Evolutionary conservation across 345 rosid genomes (phyloP).

Genomic region (rapeseed (Brassica napus)): Da-Ae NC_063449.1:8717001-8717500

Average conservation of each 20-base stretch:
- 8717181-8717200: conserved; percentile 33
- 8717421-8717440: no score
- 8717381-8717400: no score
- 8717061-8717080: conserved; percentile 41
- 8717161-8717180: background rate
- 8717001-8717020: conserved; percentile 34
- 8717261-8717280: conserved; percentile 83
- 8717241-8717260: accelerated
- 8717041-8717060: conserved; percentile 52
- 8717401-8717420: no score
- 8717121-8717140: conserved; percentile 44
- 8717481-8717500: background rate
- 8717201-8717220: background rate
- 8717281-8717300: conserved; percentile 96
- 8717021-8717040: conserved; percentile 23
- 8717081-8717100: conserved; percentile 41
- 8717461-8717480: background rate
- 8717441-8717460: no score
- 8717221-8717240: background rate
- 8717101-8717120: conserved; percentile 37
- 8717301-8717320: conserved; percentile 98
- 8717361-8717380: background rate
- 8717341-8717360: background rate
- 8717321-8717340: conserved; percentile 79
- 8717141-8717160: background rate